Conservation (phyloP, 139 green algal genomes). For the Chlamydomonas applanata region DNA sequence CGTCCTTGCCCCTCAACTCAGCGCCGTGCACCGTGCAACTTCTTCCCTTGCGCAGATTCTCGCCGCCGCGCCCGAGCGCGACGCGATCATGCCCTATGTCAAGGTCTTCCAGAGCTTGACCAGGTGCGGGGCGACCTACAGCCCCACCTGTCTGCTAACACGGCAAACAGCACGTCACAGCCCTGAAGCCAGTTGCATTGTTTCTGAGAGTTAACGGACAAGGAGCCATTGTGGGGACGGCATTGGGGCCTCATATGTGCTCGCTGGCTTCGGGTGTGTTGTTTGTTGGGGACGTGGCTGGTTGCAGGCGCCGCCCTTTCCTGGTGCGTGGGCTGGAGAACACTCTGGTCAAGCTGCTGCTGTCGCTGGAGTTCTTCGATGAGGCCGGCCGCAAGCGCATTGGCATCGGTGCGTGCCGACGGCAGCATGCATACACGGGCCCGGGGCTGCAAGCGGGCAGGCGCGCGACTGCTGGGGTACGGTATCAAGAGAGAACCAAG, state of each 20-base stretch:
- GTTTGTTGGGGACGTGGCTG: too few relatives aligned
- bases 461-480: too few relatives aligned
- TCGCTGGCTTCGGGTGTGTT: neutral
- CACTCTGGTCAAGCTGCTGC: slow-evolving; percentile 86
- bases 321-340: slow-evolving; percentile 92
- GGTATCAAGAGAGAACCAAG: too few relatives aligned
- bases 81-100: slow-evolving; percentile 79
- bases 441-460: too few relatives aligned
- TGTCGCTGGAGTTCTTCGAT: slow-evolving; percentile 89
- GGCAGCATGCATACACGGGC: too few relatives aligned
- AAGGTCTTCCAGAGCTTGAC: slow-evolving; percentile 85
- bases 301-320: slow-evolving; percentile 85
- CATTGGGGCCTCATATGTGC: neutral
- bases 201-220: too few relatives aligned
- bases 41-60: slow-evolving; percentile 61
- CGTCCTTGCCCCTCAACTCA: neutral
- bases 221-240: too few relatives aligned
- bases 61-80: slow-evolving; percentile 38
- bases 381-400: slow-evolving; percentile 69
- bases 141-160: too few relatives aligned
- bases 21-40: neutral
- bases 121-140: too few relatives aligned
- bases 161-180: too few relatives aligned
- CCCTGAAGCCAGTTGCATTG: too few relatives aligned
- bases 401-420: slow-evolving; percentile 61